A percentile compares a stretch with the other conserved stretches of the same genome.
Conservation (phyloP, 169 alveolate species). For the Plasmodium yoelii region DNA sequence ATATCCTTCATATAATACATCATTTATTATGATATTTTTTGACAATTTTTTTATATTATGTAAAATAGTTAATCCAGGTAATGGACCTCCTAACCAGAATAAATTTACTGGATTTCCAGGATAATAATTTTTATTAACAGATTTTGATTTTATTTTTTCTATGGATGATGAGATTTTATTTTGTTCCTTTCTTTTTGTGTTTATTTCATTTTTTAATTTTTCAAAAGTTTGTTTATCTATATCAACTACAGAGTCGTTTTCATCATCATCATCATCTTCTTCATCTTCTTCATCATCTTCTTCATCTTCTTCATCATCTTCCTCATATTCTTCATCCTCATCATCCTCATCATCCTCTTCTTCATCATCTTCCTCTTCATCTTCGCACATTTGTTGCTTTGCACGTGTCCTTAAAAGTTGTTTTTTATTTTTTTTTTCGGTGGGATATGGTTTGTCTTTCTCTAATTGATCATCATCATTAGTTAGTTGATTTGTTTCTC, state of each 20-base stretch:
- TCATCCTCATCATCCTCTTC: slow-evolving; percentile 6
- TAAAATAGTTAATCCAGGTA: slow-evolving; percentile 70
- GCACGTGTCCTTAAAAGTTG: neutral
- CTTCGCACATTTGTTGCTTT: neutral
- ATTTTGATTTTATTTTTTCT: neutral
- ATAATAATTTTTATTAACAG: slow-evolving; percentile 8
- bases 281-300: slow-evolving; percentile 21
- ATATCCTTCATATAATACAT: slow-evolving; percentile 68
- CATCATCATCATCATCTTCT: slow-evolving; percentile 7
- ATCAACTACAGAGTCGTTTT: neutral
- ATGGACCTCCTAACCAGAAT: slow-evolving; percentile 74
- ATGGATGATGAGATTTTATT: slow-evolving; percentile 1
- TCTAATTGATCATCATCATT: slow-evolving; percentile 3
- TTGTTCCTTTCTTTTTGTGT: neutral
- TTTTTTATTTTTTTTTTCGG: neutral
- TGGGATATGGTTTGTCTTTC: neutral
- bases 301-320: slow-evolving; percentile 4
- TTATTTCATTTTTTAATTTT: neutral
- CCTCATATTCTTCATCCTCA: slow-evolving; percentile 8
- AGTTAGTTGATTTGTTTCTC: slow-evolving; percentile 34
- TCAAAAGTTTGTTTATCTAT: neutral
- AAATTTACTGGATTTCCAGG: slow-evolving; percentile 50
- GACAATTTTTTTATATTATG: slow-evolving; percentile 62
- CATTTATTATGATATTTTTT: slow-evolving; percentile 57
- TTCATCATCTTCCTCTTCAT: neutral